phyloP scores from a whole-genome alignment of 1,139 yeast genomes.

The Wickerhamomyces sp. region DNA sequence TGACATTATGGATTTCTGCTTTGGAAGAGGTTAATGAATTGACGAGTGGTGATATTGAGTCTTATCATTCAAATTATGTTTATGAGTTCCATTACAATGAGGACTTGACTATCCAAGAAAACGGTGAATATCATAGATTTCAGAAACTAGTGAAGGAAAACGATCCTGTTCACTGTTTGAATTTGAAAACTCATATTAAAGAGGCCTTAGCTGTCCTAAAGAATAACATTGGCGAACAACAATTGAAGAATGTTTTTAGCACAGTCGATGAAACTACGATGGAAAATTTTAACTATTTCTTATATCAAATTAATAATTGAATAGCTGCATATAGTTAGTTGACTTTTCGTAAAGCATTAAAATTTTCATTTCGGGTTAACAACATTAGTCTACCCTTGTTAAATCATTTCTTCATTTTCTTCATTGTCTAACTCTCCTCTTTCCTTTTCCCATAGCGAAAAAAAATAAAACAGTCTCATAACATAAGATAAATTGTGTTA shows the following conservation, averaged over 20 bases:
- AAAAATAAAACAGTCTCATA: constrained; percentile 45
- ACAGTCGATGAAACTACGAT: constrained; percentile 25
- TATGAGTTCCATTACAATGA: constrained; percentile 36
- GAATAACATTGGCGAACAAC: constrained; percentile 25
- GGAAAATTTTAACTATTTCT: constrained; percentile 31
- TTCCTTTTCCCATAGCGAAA: not conserved
- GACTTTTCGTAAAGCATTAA: no score
- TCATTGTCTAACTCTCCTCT: not conserved
- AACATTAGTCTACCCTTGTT: no score
- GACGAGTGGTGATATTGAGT: constrained; percentile 53
- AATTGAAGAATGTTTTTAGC: constrained; percentile 24
- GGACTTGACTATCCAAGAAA: constrained; percentile 42
- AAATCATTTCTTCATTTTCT: not conserved
- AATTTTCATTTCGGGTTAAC: no score
- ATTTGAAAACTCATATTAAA: constrained; percentile 36
- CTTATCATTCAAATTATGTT: constrained; percentile 54
- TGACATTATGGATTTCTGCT: constrained; percentile 53
- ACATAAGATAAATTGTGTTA: constrained; percentile 69
- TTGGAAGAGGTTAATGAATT: constrained; percentile 73
- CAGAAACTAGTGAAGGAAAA: constrained; percentile 37
- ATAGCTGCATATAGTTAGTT: not conserved
- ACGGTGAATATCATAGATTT: constrained; percentile 57
- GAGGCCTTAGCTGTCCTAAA: constrained; percentile 28
- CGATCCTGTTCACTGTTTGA: constrained; percentile 61
- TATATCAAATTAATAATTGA: constrained; percentile 15